phyloP scores from a whole-genome alignment of 164 flowering plant species.

The Piper betle region DNA sequence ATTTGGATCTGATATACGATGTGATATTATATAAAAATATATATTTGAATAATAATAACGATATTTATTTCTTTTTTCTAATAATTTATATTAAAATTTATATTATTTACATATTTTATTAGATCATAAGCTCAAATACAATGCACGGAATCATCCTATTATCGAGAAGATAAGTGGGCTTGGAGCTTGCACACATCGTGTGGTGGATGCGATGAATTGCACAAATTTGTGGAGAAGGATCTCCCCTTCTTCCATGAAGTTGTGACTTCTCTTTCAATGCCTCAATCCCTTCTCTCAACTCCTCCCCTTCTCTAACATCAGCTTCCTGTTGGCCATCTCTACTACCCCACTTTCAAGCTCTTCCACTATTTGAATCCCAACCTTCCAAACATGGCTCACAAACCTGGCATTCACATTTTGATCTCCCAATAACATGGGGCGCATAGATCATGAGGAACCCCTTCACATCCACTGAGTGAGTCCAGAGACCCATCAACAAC shows the following conservation, averaged over 20 bases:
- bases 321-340: background rate
- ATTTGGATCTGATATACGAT: no score
- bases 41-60: no score
- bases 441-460: slow-evolving; percentile 3
- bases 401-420: slow-evolving; percentile 2
- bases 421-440: background rate
- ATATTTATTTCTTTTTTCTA: no score
- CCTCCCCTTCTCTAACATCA: background rate
- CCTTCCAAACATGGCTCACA: background rate
- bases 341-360: background rate
- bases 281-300: background rate
- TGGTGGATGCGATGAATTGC: background rate
- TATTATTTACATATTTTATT: no score
- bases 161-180: no score
- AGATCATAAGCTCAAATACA: no score
- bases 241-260: background rate
- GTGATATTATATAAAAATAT: no score
- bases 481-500: background rate
- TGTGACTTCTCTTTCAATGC: background rate
- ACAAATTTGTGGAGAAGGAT: background rate
- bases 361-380: background rate
- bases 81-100: no score
- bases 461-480: slow-evolving; percentile 3
- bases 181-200: no score
- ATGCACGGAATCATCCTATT: no score